These are phyloP conservation scores for Prunus fruticosa DNA, from an alignment of 306 rosid genomes.

Conservation along the genomic window DNA sequence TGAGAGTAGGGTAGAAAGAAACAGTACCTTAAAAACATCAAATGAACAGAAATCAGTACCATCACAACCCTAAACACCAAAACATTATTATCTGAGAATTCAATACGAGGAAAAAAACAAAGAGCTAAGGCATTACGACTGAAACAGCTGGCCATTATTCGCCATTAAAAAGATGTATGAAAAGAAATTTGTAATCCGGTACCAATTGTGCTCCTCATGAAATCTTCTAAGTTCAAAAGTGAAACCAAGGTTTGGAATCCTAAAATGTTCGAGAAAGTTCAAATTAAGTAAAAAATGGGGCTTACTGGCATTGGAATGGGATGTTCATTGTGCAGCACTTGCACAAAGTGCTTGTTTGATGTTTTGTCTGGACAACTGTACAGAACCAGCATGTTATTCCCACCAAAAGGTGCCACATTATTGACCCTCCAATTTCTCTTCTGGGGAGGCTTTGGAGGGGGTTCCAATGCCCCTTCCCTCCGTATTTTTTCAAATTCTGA, in stretches of 20 bases:
- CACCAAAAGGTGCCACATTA: conserved; percentile 84
- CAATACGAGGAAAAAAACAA: neutral
- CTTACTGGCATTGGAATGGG: conserved; percentile 79
- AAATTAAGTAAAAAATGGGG: neutral
- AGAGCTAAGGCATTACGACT: neutral
- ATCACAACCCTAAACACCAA: neutral
- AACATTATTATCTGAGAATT: conserved; percentile 4
- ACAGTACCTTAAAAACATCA: conserved; percentile 71
- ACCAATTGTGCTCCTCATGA: neutral
- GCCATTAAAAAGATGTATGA: neutral
- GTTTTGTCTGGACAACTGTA: conserved; percentile 68
- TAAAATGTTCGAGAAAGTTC: neutral
- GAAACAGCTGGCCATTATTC: neutral
- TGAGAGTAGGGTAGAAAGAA: conserved; percentile 15
- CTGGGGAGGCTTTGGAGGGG: conserved; percentile 86
- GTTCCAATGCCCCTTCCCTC: conserved; percentile 62
- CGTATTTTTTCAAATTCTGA: conserved; percentile 66
- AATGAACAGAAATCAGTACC: conserved; percentile 65
- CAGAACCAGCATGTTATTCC: conserved; percentile 79
- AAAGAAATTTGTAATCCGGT: neutral
- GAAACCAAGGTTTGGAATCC: neutral
- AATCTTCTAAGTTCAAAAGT: neutral
- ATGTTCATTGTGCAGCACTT: conserved; percentile 84
- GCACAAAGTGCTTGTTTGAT: conserved; percentile 63
- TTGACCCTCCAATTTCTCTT: conserved; percentile 79